These are phyloP conservation scores for Chalciporus sphaerocephalus DNA, from an alignment of 768 basidiomycete species.

Conservation along the genomic window DNA sequence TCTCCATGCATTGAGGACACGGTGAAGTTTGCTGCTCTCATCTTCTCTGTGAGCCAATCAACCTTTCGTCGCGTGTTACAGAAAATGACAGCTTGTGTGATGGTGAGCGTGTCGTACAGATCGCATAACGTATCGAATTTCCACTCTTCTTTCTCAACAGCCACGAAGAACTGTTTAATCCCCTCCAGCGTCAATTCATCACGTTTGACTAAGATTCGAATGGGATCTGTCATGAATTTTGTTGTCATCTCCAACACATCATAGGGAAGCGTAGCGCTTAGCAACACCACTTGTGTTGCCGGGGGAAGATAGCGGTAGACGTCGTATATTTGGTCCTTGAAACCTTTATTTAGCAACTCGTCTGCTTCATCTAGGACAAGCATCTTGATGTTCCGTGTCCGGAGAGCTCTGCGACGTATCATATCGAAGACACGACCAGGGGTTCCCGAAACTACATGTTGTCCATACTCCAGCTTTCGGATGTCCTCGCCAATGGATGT, in stretches of 20 bases:
- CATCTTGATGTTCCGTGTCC: constrained; percentile 98
- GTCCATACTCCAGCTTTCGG: constrained; percentile 93
- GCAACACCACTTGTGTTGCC: constrained; percentile 92
- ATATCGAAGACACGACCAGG: constrained; percentile 99
- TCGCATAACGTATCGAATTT: constrained; percentile 98
- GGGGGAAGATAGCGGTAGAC: constrained; percentile 97
- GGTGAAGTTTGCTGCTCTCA: constrained; percentile 98
- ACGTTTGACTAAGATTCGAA: constrained; percentile 98
- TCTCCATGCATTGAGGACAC: constrained; percentile 96
- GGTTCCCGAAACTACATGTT: constrained; percentile 95
- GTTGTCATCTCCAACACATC: constrained; percentile 99
- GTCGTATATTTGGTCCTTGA: constrained; percentile 99
- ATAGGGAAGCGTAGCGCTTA: constrained; percentile 93
- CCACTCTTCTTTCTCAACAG: constrained; percentile 99
- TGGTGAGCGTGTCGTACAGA: constrained; percentile 96
- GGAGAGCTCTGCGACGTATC: constrained; percentile 90
- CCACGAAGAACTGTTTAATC: constrained; percentile 96
- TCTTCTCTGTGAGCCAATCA: constrained; percentile 98
- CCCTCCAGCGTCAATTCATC: constrained; percentile 97
- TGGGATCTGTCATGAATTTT: constrained; percentile 99
- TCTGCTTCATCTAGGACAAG: constrained; percentile 93
- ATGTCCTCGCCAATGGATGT: constrained; percentile 98
- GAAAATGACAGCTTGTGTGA: constrained; percentile 99
- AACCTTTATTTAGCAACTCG: constrained; percentile 94
- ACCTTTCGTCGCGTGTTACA: constrained; percentile 99